Conservation (phyloP, 2,329 filamentous ascomycete genomes). For the Emergomyces pasteurianus region DNA sequence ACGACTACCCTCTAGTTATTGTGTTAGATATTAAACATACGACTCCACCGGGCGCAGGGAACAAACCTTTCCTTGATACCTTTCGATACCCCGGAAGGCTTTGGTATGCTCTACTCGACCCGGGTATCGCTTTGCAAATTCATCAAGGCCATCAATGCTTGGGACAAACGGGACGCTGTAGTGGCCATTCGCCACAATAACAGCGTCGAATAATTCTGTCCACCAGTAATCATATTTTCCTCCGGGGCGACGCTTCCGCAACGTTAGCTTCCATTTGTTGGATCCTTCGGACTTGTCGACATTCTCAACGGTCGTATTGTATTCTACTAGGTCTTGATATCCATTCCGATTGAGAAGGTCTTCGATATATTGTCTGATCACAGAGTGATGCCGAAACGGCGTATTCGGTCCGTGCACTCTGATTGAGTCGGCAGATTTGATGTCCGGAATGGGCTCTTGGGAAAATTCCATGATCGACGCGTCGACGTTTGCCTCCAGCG, state of each 20-base stretch:
- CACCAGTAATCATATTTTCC: conserved; percentile 46
- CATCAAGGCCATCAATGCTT: conserved; percentile 44
- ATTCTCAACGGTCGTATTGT: conserved; percentile 49
- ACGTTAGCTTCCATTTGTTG: conserved; percentile 41
- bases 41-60: not conserved
- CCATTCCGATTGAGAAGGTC: conserved; percentile 43
- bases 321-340: conserved; percentile 37
- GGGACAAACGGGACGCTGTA: conserved; percentile 60
- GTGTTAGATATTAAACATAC: not conserved
- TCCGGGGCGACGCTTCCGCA: conserved; percentile 30
- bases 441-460: conserved; percentile 39
- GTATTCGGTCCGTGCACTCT: conserved; percentile 43
- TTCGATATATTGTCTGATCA: conserved; percentile 45
- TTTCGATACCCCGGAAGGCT: conserved; percentile 55
- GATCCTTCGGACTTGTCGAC: conserved; percentile 38
- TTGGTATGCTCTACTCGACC: conserved; percentile 61
- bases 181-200: conserved; percentile 63
- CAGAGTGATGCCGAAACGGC: conserved; percentile 50
- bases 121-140: conserved; percentile 49
- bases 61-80: conserved; percentile 38
- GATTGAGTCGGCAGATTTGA: conserved; percentile 32
- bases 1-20: conserved; percentile 60
- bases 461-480: conserved; percentile 48
- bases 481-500: conserved; percentile 55
- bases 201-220: conserved; percentile 57